phyloP scores from a whole-genome alignment of 305 asterid genomes.

The Fraxinus sp. region DNA sequence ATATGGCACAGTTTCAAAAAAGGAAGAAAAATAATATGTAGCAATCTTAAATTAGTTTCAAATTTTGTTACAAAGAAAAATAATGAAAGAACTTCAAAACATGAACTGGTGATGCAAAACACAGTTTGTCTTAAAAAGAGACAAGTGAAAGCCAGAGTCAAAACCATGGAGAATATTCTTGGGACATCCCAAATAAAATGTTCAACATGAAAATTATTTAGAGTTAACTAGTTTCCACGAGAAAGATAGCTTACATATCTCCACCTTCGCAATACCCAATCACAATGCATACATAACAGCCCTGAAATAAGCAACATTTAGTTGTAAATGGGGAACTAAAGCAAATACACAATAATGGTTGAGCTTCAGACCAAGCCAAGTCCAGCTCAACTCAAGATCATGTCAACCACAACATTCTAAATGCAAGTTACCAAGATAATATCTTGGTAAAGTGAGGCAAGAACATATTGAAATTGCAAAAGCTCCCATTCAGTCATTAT shows the following conservation, averaged over 20 bases:
- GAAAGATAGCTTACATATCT: slow-evolving; percentile 75
- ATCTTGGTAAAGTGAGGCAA: not conserved
- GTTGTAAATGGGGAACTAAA: slow-evolving; percentile 19
- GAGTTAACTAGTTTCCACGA: not conserved
- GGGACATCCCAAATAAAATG: not conserved
- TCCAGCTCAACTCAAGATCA: not conserved
- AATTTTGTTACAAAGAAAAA: not conserved
- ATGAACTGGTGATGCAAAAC: not conserved
- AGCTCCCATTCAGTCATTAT: slow-evolving; percentile 5
- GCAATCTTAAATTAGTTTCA: not conserved
- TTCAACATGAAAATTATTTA: not conserved
- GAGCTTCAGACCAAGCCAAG: not conserved
- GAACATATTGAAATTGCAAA: slow-evolving; percentile 2
- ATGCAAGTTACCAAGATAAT: not conserved
- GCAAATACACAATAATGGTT: not conserved
- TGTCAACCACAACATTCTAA: not conserved
- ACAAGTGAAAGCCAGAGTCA: not conserved
- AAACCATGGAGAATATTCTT: not conserved
- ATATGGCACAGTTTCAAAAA: not conserved
- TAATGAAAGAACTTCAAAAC: slow-evolving; percentile 9
- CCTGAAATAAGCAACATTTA: slow-evolving; percentile 50
- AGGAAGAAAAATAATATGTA: not conserved
- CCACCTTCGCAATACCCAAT: slow-evolving; percentile 99
- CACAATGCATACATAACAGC: slow-evolving; percentile 97
- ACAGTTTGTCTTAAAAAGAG: not conserved